Evolutionary conservation across 495 filamentous ascomycete genomes (phyloP), one percentile per base, ranked within the genome.

Genomic region (Daldinia bambusicola): DNA sequence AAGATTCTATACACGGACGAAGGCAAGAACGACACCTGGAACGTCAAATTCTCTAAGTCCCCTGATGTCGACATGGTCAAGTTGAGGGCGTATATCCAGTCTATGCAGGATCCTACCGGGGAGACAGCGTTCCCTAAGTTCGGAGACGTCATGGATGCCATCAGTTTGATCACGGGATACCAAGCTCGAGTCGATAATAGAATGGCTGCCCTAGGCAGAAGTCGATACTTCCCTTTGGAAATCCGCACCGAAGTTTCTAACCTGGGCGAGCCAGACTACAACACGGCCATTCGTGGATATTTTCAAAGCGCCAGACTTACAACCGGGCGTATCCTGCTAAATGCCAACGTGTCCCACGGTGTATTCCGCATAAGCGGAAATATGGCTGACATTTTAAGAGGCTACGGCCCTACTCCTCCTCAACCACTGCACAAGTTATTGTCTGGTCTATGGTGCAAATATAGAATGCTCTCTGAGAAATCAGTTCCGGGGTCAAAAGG

Each of bases 231-330:
- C 48, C 81, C 82, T 13, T 52, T 79, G 20, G 69, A 77, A 22
- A 26, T 72, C 36, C 59, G 69, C 0, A 50, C 60, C 0, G 70
- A 78, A 14, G 73, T 75, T 20, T 76, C 74, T 2, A 16, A 58
- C 1, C 13, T 77, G 10, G 70, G 63, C 2, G 31, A 9, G 2
- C 73, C 67, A 0, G 73, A 72, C 0, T 22, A 45, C 41, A 77
- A 74, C 34, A 41, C 84, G 1, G 84, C 85, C 3, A 76, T 90
- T 0, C 86, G 90, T 55, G 91, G 91, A 0, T 92, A 86, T 70
- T 91, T 91, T 66, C 82, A 89, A 58, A 92, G 89, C 77, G 86
- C 89, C 14, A 88, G 90, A 22, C 81, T 85, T 0, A 89, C 88
- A 8, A 92, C 91, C 3, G 85, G 86, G 3, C 84, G 90, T 6